Conservation (phyloP, 305 asterid species). For the Fraxinus angustifolia region DNA sequence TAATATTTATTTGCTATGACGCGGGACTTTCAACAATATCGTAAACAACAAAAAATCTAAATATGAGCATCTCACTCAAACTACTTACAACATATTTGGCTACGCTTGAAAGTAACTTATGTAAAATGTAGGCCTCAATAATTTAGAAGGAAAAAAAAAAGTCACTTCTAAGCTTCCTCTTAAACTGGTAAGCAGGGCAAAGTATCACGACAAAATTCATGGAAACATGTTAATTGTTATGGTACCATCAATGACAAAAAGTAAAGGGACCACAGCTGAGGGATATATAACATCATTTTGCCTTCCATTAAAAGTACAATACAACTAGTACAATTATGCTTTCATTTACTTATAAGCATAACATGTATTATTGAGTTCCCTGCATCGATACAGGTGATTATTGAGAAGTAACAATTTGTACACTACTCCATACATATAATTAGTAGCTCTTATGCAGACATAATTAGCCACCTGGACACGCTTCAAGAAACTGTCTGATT, state of each 20-base stretch:
- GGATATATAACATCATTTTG: not conserved
- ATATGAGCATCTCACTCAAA: not conserved
- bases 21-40: not conserved
- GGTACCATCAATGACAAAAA: not conserved
- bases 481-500: slow-evolving; percentile 61
- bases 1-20: not conserved
- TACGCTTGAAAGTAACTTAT: not conserved
- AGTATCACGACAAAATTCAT: not conserved
- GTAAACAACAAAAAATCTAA: not conserved
- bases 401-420: slow-evolving; percentile 11
- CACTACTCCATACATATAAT: slow-evolving; percentile 30
- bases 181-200: not conserved
- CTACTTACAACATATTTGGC: not conserved
- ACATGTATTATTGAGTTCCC: not conserved
- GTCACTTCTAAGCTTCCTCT: not conserved
- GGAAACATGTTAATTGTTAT: not conserved
- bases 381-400: not conserved
- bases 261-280: not conserved
- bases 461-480: slow-evolving; percentile 49
- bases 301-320: not conserved
- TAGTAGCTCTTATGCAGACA: slow-evolving; percentile 6
- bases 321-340: not conserved
- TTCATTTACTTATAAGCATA: not conserved
- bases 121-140: not conserved
- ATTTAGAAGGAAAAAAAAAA: no score